Evolutionary conservation across 371 early-diverging fungal genomes (phyloP), one percentile per base, ranked within the genome.

Genomic region (Quaeritorhiza haematococci): DNA sequence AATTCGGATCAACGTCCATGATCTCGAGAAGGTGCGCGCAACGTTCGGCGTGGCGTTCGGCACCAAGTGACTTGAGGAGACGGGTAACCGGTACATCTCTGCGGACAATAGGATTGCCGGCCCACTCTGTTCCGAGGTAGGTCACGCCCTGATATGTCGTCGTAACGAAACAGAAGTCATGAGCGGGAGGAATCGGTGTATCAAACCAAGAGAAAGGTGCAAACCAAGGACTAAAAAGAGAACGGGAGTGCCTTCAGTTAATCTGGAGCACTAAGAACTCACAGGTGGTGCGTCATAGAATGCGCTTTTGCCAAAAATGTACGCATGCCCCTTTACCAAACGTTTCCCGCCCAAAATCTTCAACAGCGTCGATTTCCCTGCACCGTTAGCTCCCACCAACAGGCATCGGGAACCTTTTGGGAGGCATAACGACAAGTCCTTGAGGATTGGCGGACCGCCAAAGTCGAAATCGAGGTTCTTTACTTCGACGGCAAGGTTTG

Each of bases 81-180:
- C 81, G 72, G 1, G 78, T 74, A 0, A 91, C 91, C 0, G 76
- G 64, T 5, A 91, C 67, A 58, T 89, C 91, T 0, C 84, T 63
- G 28, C 78, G 47, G 19, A 76, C 70, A 48, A 72, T 53, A 8
- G 71, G 72, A 54, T 75, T 72, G 24, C 48, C 62, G 75, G 84
- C 87, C 89, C 89, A 90, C 66, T 90, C 91, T 13, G 89, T 87
- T 4, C 91, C 91, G 15, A 90, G 72, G 64, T 90, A 90, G 2
- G 86, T 86, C 30, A 88, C 74, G 27, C 84, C 83, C 82, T 84
- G n/a, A n/a, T n/a, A n/a, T n/a, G n/a, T n/a, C n/a, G n/a, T n/a
- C n/a, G n/a, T n/a, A n/a, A n/a, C n/a, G n/a, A n/a, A n/a, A n/a
- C n/a, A n/a, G n/a, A n/a, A n/a, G n/a, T n/a, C n/a, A n/a, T n/a